phyloP scores from a whole-genome alignment of 2,329 filamentous ascomycete genomes.

The Microsporum ferrugineum region DNA sequence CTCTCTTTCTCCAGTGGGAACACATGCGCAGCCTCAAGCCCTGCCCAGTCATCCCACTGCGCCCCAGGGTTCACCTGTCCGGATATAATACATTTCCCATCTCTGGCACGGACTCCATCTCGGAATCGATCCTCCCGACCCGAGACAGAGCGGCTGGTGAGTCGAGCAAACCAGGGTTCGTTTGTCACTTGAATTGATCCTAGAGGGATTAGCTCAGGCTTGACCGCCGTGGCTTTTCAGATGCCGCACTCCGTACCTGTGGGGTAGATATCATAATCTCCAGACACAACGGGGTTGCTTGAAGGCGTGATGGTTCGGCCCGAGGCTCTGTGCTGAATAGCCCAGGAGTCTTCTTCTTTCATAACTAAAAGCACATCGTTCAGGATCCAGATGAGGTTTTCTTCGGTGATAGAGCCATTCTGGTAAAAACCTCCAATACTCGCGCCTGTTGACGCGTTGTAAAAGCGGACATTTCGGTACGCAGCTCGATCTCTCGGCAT shows the following conservation, averaged over 20 bases:
- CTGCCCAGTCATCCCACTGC: constrained; percentile 9
- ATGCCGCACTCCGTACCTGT: not conserved
- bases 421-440: constrained; percentile 12
- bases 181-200: constrained; percentile 13
- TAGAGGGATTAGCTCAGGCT: constrained; percentile 9
- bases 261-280: not conserved
- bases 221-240: not conserved
- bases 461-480: constrained; percentile 12
- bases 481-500: constrained; percentile 8
- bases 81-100: constrained; percentile 17
- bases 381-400: constrained; percentile 13
- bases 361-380: constrained; percentile 11
- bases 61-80: constrained; percentile 11
- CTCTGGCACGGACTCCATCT: constrained; percentile 15
- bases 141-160: constrained; percentile 10
- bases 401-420: constrained; percentile 12
- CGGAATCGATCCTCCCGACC: constrained; percentile 9
- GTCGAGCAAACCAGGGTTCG: constrained; percentile 12
- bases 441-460: constrained; percentile 11
- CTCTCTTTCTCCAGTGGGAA: constrained; percentile 18
- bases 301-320: constrained; percentile 9
- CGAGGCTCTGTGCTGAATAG: constrained; percentile 9
- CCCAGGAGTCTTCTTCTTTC: constrained; percentile 6
- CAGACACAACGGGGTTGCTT: constrained; percentile 8
- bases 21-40: constrained; percentile 19